Conservation (phyloP, 176 grass and related monocot genomes). For the Ampelocalamus luodianensis region DNA sequence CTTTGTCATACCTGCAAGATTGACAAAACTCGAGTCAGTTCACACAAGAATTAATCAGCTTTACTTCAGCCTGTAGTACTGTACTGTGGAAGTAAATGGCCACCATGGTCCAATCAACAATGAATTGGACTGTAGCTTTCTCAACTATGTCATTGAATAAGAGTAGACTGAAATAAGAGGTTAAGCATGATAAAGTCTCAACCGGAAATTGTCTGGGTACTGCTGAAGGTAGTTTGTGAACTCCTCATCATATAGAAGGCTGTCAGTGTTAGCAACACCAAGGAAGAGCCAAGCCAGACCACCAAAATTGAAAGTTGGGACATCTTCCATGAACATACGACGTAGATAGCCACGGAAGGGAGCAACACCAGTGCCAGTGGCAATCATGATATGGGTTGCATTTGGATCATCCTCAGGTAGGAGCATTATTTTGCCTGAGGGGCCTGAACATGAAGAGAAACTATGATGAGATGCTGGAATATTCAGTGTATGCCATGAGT, state of each 20-base stretch:
- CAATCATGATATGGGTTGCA: constrained; percentile 96
- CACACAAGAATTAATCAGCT: not conserved
- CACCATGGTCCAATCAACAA: not conserved
- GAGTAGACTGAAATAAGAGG: not conserved
- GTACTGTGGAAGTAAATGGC: not conserved
- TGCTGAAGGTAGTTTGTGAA: constrained; percentile 75
- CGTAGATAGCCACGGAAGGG: constrained; percentile 87
- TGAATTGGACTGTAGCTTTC: not conserved
- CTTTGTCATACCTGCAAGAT: constrained; percentile 77
- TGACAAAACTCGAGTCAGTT: not conserved
- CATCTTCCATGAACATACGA: constrained; percentile 97
- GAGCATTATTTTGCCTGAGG: constrained; percentile 95
- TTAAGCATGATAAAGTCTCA: not conserved
- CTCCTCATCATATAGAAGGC: constrained; percentile 92
- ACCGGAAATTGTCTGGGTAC: constrained; percentile 89
- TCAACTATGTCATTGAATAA: constrained; percentile 14
- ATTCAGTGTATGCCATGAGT: not conserved
- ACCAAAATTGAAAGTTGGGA: constrained; percentile 75
- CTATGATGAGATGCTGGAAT: constrained; percentile 17
- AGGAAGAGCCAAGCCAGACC: constrained; percentile 97
- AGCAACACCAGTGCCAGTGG: constrained; percentile 89
- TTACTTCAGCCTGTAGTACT: not conserved
- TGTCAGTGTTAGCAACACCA: constrained; percentile 82
- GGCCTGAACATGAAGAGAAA: constrained; percentile 54
- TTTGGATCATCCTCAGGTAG: constrained; percentile 87